Evolutionary conservation across 108 stramenopile species (phyloP).

Genomic region (Stephanodiscus triporus): DNA sequence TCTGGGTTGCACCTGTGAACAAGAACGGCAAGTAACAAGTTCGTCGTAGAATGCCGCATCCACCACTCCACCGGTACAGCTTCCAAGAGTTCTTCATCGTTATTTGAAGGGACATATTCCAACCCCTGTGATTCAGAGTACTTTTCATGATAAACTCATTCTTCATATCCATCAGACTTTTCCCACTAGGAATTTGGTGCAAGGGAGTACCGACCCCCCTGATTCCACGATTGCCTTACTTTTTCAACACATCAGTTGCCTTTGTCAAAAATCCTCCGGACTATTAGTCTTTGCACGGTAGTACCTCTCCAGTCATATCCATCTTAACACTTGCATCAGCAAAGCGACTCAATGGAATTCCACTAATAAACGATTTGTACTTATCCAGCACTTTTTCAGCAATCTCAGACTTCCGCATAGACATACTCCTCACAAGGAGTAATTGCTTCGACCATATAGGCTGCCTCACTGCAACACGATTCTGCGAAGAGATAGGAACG

Average conservation of each 20-base stretch:
- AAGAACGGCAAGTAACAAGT: no score
- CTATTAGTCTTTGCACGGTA: not conserved
- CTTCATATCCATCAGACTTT: not conserved
- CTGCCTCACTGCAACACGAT: not conserved
- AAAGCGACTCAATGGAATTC: not conserved
- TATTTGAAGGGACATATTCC: no score
- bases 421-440: not conserved
- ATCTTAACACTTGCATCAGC: not conserved
- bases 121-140: no score
- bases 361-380: not conserved
- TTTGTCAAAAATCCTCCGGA: not conserved
- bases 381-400: not conserved
- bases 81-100: no score
- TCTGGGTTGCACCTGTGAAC: no score
- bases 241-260: not conserved
- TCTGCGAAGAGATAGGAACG: not conserved
- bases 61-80: no score
- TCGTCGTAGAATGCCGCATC: no score
- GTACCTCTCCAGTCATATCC: not conserved
- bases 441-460: not conserved
- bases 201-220: not conserved
- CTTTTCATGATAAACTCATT: not conserved
- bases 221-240: not conserved
- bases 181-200: not conserved
- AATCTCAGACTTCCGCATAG: not conserved